Base-by-base conservation (phyloP, 257 asterid species). In the Fraxinus pennsylvanica region DNA sequence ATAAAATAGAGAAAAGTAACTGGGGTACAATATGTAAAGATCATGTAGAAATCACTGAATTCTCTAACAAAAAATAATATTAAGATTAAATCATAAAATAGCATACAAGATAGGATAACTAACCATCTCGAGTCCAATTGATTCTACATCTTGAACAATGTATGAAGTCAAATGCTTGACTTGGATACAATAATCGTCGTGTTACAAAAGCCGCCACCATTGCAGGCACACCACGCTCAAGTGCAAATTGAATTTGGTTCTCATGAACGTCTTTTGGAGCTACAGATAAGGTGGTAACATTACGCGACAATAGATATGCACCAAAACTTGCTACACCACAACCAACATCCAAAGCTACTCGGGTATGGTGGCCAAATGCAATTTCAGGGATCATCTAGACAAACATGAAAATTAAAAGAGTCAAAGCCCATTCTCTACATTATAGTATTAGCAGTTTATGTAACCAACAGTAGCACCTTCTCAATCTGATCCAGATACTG, bases 271-370 rank as follows among this genome's bases (percentile, higher is more conserved):
- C 99, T 87, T 95, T 95, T 21, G 99, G 99, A 76, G 99, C 99
- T 30, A 95, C 87, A 36, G 99, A 95, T 57, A 95, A 85, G 43
- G 99, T 91, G 83, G 89, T 85, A 71, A 89, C 97, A 66, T 95
- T 86, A 70, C 95, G 81, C 71, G 98, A 90, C 77, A 93, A 79
- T 68, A 95, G 80, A 89, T 95, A 95, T 41, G 99, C 98, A 50
- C 99, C 98, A 82, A 95, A 95, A 90, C 99, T 95, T 1, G 99
- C 99, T 67, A 95, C 98, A 82, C 99, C 99, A 79, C 99, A 95
- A 75, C 98, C 99, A 68, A 93, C 90, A 82, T 95, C 99, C 88
- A 95, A 75, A 80, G 89, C 96, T 76, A 95, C 96, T 71, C 99
- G 93, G 50, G 97, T 90, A 80, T 87, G 92, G 77, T 72, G 87